Evolutionary conservation across 306 rosid species (phyloP).

Genomic region (Sophora flavescens): DNA sequence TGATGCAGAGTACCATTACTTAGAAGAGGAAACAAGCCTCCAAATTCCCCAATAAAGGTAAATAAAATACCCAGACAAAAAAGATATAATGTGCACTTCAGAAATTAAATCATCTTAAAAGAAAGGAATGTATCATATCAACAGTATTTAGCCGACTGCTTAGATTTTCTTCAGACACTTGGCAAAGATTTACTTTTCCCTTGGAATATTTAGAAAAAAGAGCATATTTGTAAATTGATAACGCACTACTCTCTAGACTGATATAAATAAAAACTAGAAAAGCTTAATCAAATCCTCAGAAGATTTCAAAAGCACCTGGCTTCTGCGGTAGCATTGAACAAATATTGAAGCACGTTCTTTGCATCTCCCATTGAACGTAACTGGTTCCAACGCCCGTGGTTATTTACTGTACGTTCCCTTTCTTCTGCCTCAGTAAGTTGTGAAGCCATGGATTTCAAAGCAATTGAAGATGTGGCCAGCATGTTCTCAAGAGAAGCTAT

Average conservation of each 20-base stretch:
- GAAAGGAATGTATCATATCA: slow-evolving; percentile 19
- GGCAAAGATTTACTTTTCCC: slow-evolving; percentile 21
- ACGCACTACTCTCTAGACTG: slow-evolving; percentile 15
- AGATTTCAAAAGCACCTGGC: slow-evolving; percentile 65
- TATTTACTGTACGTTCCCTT: slow-evolving; percentile 63
- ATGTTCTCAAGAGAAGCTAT: slow-evolving; percentile 81
- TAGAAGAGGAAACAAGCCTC: slow-evolving; percentile 40
- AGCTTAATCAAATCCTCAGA: slow-evolving; percentile 38
- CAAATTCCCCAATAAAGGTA: neutral
- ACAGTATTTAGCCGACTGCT: slow-evolving; percentile 10
- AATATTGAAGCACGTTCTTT: slow-evolving; percentile 70
- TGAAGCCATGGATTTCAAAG: slow-evolving; percentile 74
- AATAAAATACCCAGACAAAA: slow-evolving; percentile 12
- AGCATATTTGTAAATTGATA: slow-evolving; percentile 3
- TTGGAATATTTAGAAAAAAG: slow-evolving; percentile 7
- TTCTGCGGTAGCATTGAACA: slow-evolving; percentile 69
- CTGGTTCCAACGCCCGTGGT: slow-evolving; percentile 84
- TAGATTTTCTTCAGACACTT: slow-evolving; percentile 19
- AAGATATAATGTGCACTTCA: slow-evolving; percentile 7
- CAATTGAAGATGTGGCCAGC: slow-evolving; percentile 71
- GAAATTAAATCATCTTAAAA: slow-evolving; percentile 13
- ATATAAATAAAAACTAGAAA: slow-evolving; percentile 30
- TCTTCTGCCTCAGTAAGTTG: slow-evolving; percentile 83
- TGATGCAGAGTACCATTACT: slow-evolving; percentile 33
- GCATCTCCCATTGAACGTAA: slow-evolving; percentile 86